Base-by-base conservation (phyloP, 225 moss, liverwort and hornwort genomes). In the Marchantia paleacea region DNA sequence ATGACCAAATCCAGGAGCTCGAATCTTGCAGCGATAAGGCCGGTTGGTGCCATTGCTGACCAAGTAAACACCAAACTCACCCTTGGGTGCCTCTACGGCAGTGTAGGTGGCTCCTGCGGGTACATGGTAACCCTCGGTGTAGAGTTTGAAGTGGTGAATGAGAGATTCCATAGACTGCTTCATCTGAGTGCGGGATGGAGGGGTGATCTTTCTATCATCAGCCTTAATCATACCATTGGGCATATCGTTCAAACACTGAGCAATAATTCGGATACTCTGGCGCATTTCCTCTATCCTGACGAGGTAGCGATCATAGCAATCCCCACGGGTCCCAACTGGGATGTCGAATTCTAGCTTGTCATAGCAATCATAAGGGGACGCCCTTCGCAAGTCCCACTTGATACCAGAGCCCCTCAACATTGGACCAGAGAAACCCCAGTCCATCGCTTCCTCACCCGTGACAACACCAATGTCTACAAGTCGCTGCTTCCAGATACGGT, bases 151-250 rank as follows among this genome's bases (percentile, higher is more conserved):
- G 39, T 89, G 89, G 75, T 89, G 84, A 68, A 89, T 89, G 14
- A 89, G 82, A 75, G 86, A 89, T 69, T 89, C 89, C 89, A 89
- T 89, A 53, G 86, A 89, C 75, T 89, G 86, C 80, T 89, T 89
- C 89, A 89, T 89, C 55, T 89, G 89, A 26, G 86, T 65, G 51
- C 86, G 82, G 39, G 89, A 89, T 53, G 89, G 89, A 55, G 84
- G 62, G 52, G 53, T 82, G 16, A 89, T 49, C 80, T 89, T 89
- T 7, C 69, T 71, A 28, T 89, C 89, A 62, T 89, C 89, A 12
- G 19, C 29, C 80, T 82, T 89, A 1, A 89, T 84, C 69, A 84
- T 84, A 63, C 88, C 88, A 24, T 67, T 74, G 18, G 88, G 88
- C 88, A 88, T 88, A 62, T 88, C 83, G 72, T 88, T 88, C 15